A percentile compares a stretch with the other conserved stretches of the same genome.
Conservation (phyloP, 179 eudicot genomes). For the Beta lomatogona region DNA sequence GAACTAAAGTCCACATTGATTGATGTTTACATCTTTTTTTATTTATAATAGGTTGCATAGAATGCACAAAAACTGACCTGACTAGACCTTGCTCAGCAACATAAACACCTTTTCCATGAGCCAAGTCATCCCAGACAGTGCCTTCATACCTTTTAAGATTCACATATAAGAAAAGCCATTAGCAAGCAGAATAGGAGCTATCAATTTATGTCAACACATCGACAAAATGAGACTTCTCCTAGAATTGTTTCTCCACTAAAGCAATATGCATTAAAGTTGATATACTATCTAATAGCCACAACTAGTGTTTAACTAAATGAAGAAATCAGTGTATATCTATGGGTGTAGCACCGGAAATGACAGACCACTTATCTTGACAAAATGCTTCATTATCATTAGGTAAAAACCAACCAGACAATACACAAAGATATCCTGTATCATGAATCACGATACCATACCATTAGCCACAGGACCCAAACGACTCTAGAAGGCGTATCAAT, state of each 20-base stretch:
- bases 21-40: background rate
- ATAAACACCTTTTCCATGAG: constrained; percentile 93
- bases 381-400: background rate
- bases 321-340: background rate
- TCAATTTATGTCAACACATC: background rate
- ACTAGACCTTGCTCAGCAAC: constrained; percentile 76
- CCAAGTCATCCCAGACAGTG: constrained; percentile 94
- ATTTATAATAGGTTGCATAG: background rate
- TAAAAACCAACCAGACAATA: background rate
- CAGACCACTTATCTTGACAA: background rate
- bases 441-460: background rate
- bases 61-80: constrained; percentile 48
- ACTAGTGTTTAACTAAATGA: background rate
- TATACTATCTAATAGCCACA: background rate
- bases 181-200: constrained; percentile 3
- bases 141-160: constrained; percentile 71
- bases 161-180: constrained; percentile 14
- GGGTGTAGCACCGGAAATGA: background rate
- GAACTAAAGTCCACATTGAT: constrained; percentile 4
- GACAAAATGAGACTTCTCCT: background rate
- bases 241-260: background rate
- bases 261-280: background rate
- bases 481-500: background rate
- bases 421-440: background rate
- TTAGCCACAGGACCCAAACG: background rate